phyloP scores from a whole-genome alignment of 2,329 filamentous ascomycete genomes.

The Dothistroma pini region DNA sequence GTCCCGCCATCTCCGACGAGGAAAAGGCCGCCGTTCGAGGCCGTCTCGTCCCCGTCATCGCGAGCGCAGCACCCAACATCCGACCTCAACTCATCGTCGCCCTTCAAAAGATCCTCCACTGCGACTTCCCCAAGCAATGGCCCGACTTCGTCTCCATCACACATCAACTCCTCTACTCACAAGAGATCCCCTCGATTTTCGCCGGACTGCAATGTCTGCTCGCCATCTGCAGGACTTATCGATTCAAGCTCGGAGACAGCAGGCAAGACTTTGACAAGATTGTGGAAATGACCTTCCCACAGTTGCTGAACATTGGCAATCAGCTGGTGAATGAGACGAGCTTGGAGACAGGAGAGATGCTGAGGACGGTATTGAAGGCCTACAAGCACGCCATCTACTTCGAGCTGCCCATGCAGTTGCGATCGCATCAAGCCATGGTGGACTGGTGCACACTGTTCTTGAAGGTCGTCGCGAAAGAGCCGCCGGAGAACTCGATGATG shows the following conservation, averaged over 20 bases:
- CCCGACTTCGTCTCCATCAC: conserved; percentile 92
- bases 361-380: conserved; percentile 89
- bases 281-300: conserved; percentile 84
- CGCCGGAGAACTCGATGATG: conserved; percentile 72
- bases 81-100: conserved; percentile 91
- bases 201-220: conserved; percentile 91
- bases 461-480: conserved; percentile 78
- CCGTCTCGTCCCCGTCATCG: conserved; percentile 83
- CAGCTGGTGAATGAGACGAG: conserved; percentile 87
- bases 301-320: conserved; percentile 80
- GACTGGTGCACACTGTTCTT: conserved; percentile 97
- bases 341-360: conserved; percentile 92
- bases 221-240: conserved; percentile 90
- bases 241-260: conserved; percentile 84
- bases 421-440: conserved; percentile 77
- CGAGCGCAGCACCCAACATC: conserved; percentile 66
- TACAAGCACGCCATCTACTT: conserved; percentile 98
- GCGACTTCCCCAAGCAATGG: conserved; percentile 93
- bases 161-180: conserved; percentile 79
- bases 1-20: conserved; percentile 71
- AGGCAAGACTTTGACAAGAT: conserved; percentile 91
- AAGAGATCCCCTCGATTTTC: conserved; percentile 81
- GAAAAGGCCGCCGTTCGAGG: conserved; percentile 86
- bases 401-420: conserved; percentile 74
- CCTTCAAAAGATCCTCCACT: conserved; percentile 91